phyloP scores from a whole-genome alignment of 805 yeast species.

The Saturnispora sanitii region DNA sequence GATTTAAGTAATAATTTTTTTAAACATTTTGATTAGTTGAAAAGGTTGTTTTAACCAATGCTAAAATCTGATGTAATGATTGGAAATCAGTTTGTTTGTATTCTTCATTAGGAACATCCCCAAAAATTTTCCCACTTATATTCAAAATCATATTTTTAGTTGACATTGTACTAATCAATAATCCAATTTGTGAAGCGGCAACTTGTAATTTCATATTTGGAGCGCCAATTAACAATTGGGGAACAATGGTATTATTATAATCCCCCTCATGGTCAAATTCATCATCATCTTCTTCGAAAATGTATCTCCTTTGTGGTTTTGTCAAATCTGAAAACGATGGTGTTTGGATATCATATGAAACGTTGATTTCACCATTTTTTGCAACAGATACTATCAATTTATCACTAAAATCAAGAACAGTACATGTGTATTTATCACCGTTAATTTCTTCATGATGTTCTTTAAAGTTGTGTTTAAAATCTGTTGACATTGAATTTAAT shows the following conservation, averaged over 20 bases:
- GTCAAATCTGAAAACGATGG: conserved; percentile 14
- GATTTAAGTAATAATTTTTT: no score
- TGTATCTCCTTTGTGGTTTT: conserved; percentile 13
- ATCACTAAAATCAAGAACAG: conserved; percentile 28
- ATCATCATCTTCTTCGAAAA: conserved; percentile 13
- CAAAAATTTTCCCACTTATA: conserved; percentile 39
- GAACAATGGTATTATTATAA: conserved; percentile 14
- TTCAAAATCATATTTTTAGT: conserved; percentile 36
- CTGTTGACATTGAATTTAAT: conserved; percentile 3
- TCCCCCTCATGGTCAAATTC: conserved; percentile 27
- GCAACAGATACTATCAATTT: conserved; percentile 32
- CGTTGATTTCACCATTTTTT: conserved; percentile 38
- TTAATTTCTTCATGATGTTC: background rate
- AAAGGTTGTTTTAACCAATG: no score
- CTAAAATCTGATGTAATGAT: conserved; percentile 31
- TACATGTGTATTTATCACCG: conserved; percentile 13
- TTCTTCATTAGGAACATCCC: conserved; percentile 18
- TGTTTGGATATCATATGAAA: conserved; percentile 36
- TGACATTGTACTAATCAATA: conserved; percentile 26
- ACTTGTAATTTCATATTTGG: conserved; percentile 38
- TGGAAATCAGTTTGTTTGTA: conserved; percentile 32
- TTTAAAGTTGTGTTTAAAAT: conserved; percentile 5
- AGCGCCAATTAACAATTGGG: conserved; percentile 34
- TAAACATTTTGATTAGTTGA: no score
- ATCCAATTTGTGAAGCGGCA: conserved; percentile 40